Percentiles rank a stretch among this genome's conserved stretches.
Conservation (phyloP, 148 eudicot species). For the Bassia scoparia region DNA sequence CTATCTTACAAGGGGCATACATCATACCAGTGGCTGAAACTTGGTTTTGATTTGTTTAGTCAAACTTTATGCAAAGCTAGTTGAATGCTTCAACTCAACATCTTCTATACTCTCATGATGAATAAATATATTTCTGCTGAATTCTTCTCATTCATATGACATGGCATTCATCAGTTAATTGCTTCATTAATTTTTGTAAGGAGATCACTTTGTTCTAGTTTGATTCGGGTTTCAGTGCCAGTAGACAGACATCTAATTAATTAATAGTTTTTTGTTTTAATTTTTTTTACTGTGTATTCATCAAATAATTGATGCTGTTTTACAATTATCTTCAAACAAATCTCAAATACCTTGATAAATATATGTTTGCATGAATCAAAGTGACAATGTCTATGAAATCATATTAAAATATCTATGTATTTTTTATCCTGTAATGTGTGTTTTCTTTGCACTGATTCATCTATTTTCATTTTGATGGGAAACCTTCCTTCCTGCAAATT, state of each 20-base stretch:
- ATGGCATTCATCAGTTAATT: neutral
- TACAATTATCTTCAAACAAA: too few species aligned
- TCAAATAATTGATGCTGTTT: too few species aligned
- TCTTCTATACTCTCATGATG: neutral
- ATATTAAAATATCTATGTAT: too few species aligned
- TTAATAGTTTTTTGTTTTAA: neutral
- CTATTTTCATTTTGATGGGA: neutral
- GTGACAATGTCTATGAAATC: too few species aligned
- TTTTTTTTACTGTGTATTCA: too few species aligned
- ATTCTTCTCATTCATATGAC: neutral
- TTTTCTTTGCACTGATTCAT: neutral
- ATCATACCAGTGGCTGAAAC: neutral
- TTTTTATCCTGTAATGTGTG: too few species aligned
- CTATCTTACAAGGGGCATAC: neutral
- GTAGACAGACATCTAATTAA: neutral
- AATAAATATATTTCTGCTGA: neutral
- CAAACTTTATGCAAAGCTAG: neutral
- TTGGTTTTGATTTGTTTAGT: neutral
- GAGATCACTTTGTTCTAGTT: neutral
- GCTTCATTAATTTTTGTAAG: neutral
- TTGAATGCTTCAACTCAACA: neutral
- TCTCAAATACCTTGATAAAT: too few species aligned
- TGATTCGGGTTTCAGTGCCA: neutral
- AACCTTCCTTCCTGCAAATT: neutral
- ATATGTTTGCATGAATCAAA: too few species aligned